Evolutionary conservation across 805 yeast genomes (phyloP), one percentile per base, ranked within the genome.

Genomic region (Ogataea siamensis): DNA sequence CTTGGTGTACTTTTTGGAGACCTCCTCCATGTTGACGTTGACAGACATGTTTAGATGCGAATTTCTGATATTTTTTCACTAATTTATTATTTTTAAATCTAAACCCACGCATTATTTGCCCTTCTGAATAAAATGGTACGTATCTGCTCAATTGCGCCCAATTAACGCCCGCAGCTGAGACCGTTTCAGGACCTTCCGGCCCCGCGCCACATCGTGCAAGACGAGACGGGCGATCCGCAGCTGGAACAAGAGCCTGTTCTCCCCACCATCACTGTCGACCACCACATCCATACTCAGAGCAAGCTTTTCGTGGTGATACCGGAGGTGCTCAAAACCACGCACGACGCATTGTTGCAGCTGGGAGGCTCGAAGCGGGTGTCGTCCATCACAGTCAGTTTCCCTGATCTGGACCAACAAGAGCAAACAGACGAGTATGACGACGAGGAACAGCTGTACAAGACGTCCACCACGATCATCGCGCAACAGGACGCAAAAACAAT

Each of bases 191-290:
- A 71, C 16, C 50, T 51, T 15, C 66, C 67, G 32, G 54, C 66
- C 6, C 76, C 79, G 6, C 66, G 78, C 43, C 76, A 74, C 50
- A 53, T 65, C 8, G 43, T 75, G 15, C 69, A 67, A 29, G 71
- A 68, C 29, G 58, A 53, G 14, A 34, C 25, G 8, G 40, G 40
- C 6, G 46, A 48, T 21, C 49, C 54, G 4, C 32, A 45, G 5
- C 10, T 19, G 5, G 54, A 47, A 29, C 31, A 30, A n/a, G 42
- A 45, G 9, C 39, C 51, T 7, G n/a, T 28, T 7, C 40, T 62
- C 8, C 71, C 73, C 12, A 38, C 39, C 1, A 44, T 67, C 2
- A 20, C 46, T 1, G 46, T 68, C 7, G 46, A 51, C 13, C 47
- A 46, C 24, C 48, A 37, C 19, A 16, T 36, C 3, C 28, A 41